A percentile compares a stretch with the other conserved stretches of the same genome.
Conservation (phyloP, 441 rosid species). For the Bruguiera hainesii region DNA sequence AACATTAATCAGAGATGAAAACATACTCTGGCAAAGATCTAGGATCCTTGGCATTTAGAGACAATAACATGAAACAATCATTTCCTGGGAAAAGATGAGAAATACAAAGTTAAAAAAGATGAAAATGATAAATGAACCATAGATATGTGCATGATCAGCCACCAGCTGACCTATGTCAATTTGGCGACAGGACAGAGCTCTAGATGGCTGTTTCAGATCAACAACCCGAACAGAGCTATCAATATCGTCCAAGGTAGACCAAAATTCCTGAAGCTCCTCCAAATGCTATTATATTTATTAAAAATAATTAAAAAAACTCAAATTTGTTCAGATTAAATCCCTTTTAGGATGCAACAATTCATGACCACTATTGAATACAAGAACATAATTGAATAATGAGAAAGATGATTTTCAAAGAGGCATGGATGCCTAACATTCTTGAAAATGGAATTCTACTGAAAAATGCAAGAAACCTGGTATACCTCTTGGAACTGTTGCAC, state of each 20-base stretch:
- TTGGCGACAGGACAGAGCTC: slow-evolving; percentile 41
- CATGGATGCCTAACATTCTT: neutral
- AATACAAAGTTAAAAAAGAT: slow-evolving; percentile 1
- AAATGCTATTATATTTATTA: slow-evolving; percentile 41
- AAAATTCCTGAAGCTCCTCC: slow-evolving; percentile 60
- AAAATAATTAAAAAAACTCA: neutral
- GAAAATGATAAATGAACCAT: neutral
- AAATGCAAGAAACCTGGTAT: neutral
- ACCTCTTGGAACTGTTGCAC: slow-evolving; percentile 52
- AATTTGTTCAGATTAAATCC: neutral
- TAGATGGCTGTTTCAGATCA: slow-evolving; percentile 41
- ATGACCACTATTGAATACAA: slow-evolving; percentile 6
- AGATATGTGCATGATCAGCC: slow-evolving; percentile 3
- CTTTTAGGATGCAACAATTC: neutral
- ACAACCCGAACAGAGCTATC: slow-evolving; percentile 58
- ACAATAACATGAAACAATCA: slow-evolving; percentile 47
- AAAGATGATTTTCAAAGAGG: neutral
- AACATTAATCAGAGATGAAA: slow-evolving; percentile 17
- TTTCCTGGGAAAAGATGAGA: slow-evolving; percentile 41
- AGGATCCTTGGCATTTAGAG: slow-evolving; percentile 46
- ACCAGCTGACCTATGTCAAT: slow-evolving; percentile 43
- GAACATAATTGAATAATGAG: slow-evolving; percentile 11
- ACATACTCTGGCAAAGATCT: slow-evolving; percentile 67
- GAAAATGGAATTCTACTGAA: neutral
- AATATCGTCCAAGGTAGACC: slow-evolving; percentile 71